Evolutionary conservation across 2,329 filamentous ascomycete species (phyloP).

Genomic region (Cryphonectria naterciae): DNA sequence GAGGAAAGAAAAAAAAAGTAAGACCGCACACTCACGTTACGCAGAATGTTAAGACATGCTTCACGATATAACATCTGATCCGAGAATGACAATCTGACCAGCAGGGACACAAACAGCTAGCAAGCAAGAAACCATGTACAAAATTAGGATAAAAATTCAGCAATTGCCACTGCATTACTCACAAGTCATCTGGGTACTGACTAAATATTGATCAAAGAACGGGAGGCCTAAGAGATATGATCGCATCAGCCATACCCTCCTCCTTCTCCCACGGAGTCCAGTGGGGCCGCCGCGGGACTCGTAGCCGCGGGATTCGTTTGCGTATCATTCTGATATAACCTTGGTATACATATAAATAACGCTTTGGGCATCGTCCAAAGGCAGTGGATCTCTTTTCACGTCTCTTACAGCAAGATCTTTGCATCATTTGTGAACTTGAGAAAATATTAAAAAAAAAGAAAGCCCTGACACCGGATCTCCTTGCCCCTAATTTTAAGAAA

Average conservation of each 20-base stretch:
- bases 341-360: not conserved
- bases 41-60: not conserved
- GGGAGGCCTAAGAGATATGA: not conserved
- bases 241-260: not conserved
- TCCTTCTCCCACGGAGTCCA: not conserved
- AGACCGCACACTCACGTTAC: not conserved
- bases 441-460: not conserved
- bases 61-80: not conserved
- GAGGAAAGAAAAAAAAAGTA: too few species aligned
- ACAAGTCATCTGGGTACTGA: not conserved
- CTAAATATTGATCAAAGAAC: not conserved
- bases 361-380: not conserved
- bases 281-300: not conserved
- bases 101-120: not conserved
- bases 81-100: not conserved
- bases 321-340: not conserved
- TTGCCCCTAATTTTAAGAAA: not conserved
- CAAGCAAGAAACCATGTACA: not conserved
- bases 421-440: not conserved
- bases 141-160: not conserved
- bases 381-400: not conserved
- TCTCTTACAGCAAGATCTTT: not conserved
- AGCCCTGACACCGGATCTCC: not conserved
- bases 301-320: not conserved
- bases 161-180: not conserved